Percentiles rank a stretch among this genome's conserved stretches.
Evolutionary conservation across 805 yeast species (phyloP).

Genomic region (Suhomyces vadensis): DNA sequence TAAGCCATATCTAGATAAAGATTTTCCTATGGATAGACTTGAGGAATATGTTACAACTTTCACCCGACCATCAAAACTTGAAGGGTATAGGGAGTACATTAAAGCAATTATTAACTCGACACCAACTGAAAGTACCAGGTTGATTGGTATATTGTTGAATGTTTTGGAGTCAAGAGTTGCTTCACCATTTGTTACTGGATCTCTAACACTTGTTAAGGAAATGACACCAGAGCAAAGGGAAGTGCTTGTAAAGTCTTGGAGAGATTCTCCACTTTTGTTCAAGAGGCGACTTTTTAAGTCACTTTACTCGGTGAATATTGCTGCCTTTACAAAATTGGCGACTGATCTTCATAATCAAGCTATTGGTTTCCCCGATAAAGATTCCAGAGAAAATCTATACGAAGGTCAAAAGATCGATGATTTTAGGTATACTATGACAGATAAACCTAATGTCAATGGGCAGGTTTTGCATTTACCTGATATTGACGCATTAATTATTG

Average conservation of each 20-base stretch:
- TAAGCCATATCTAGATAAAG: conserved; percentile 23
- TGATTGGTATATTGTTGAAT: conserved; percentile 27
- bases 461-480: conserved; percentile 36
- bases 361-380: conserved; percentile 40
- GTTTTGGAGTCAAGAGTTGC: conserved; percentile 31
- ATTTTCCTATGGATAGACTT: conserved; percentile 29
- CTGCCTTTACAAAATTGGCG: conserved; percentile 28
- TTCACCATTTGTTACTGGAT: conserved; percentile 35
- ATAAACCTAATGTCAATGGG: conserved; percentile 28
- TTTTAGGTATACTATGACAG: conserved; percentile 31
- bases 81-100: conserved; percentile 24
- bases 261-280: conserved; percentile 37
- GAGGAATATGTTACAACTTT: conserved; percentile 29
- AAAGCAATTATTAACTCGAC: conserved; percentile 16
- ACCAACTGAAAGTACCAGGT: conserved; percentile 18
- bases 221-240: conserved; percentile 37
- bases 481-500: conserved; percentile 49
- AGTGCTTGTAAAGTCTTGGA: conserved; percentile 38
- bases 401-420: conserved; percentile 27
- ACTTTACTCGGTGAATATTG: conserved; percentile 26
- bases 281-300: conserved; percentile 37
- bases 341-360: conserved; percentile 37
- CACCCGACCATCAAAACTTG: conserved; percentile 31
- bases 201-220: conserved; percentile 35
- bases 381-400: conserved; percentile 28